phyloP scores from a whole-genome alignment of 192 early-diverging fungal species.

The Phycomyces blakesleeanus region DNA sequence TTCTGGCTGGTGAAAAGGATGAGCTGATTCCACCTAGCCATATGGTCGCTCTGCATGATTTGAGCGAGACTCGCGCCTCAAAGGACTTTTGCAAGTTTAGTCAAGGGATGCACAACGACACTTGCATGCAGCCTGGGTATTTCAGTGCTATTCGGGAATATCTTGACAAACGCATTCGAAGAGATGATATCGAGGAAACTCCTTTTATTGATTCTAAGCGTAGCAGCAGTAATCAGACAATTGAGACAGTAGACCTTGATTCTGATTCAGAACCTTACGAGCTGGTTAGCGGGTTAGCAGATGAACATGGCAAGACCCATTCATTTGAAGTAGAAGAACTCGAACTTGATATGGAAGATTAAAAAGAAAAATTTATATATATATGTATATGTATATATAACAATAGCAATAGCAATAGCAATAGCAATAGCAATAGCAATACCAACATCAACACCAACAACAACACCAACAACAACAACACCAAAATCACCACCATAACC shows the following conservation, averaged over 20 bases:
- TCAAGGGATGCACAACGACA: conserved; percentile 91
- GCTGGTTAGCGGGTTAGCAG: conserved; percentile 21
- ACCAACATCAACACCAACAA: too few species aligned
- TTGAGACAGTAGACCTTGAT: not conserved
- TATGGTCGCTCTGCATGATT: conserved; percentile 74
- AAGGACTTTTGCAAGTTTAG: conserved; percentile 62
- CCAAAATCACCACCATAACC: too few species aligned
- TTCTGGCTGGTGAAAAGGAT: conserved; percentile 78
- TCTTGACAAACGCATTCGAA: not conserved
- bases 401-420: too few species aligned
- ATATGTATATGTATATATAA: too few species aligned
- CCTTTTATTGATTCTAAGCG: not conserved
- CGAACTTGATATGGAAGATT: not conserved
- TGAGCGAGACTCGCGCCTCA: conserved; percentile 43
- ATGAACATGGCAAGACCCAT: conserved; percentile 19
- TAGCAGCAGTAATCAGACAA: conserved; percentile 2
- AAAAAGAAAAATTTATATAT: too few species aligned
- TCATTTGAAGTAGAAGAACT: conserved; percentile 22
- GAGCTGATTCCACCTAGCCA: conserved; percentile 86
- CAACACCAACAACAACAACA: too few species aligned
- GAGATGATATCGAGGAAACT: not conserved
- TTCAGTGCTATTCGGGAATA: conserved; percentile 16
- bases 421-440: too few species aligned
- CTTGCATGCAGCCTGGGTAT: conserved; percentile 50
- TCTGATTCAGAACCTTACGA: conserved; percentile 5